Evolutionary conservation across 2,329 filamentous ascomycete genomes (phyloP), one percentile per base, ranked within the genome.

Genomic region (Arthrobotrys megalospora): DNA sequence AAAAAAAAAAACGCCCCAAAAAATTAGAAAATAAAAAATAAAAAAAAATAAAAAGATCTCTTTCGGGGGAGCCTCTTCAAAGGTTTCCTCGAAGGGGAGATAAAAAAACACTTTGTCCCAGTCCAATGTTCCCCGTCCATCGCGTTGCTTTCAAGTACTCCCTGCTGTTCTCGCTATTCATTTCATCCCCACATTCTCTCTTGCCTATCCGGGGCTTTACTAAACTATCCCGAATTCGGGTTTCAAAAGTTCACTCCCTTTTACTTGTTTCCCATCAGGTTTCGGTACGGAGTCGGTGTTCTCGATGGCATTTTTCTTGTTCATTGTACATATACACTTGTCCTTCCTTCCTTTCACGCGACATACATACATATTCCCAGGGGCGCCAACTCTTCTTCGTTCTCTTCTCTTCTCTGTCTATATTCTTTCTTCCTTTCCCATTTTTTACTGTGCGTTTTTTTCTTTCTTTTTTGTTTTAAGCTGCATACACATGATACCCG

Each of bases 401-500:
- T 41, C 34, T 28, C 34, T 60, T 60, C 55, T 12, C 16, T 60
- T 60, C 55, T 24, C 12, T 60, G 55, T 60, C 19, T 48, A 60
- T 60, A 60, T n/a, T 32, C n/a, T 52, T 52, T 14, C 24, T n/a
- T 28, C 16, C 3, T 8, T 43, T 16, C 16, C 21, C 12, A 6
- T 55, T 55, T 36, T 6, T 55, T 38, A 1, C 28, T 14, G 1
- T 19, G 6, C 36, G 36, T 16, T 36, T 34, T 36, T 16, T 43
- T 12, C 8, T 36, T 11, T 60, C 52, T 12, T 24, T 43, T 24
- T 60, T 60, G 41, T 38, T 14, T 36, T 60, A 41, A 43, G 16
- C 19, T n/a, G 36, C 36, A 60, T 43, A 41, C 12, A 60, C 55
- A 43, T 43, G 55, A 60, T 60, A 60, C 55, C 55, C 55, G 43